These are phyloP conservation scores for Gracilaria domingensis DNA, from an alignment of 23 red algal species.

Conservation along the genomic window DNA sequence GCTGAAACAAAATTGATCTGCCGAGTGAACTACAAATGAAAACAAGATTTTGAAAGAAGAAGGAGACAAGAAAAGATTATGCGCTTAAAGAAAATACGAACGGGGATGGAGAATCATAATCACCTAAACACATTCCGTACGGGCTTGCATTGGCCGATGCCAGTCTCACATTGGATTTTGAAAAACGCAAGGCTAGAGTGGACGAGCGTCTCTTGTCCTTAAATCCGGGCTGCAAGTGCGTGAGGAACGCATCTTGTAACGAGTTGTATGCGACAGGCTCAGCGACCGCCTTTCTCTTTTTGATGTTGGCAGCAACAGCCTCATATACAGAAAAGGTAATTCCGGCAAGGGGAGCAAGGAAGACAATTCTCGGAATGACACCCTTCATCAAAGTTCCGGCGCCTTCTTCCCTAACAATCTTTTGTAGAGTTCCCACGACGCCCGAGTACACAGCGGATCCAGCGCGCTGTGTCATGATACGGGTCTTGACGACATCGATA, in stretches of 20 bases:
- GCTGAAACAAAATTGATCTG: conserved; percentile 17
- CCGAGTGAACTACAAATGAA: conserved; percentile 4
- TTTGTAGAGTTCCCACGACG: conserved; percentile 78
- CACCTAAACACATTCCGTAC: conserved; percentile 36
- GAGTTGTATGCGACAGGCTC: conserved; percentile 23
- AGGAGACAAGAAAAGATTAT: neutral
- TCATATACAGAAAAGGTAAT: conserved; percentile 99
- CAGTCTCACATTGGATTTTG: conserved; percentile 48
- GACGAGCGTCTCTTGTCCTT: neutral
- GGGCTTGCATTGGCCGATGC: conserved; percentile 22
- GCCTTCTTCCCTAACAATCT: conserved; percentile 92
- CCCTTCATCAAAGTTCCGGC: conserved; percentile 94
- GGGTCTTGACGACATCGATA: conserved; percentile 99
- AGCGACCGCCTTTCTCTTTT: conserved; percentile 50
- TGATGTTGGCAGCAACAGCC: conserved; percentile 77
- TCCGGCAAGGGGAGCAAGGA: conserved; percentile 95
- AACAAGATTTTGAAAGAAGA: neutral
- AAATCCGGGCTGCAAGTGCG: neutral
- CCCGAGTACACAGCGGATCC: conserved; percentile 81
- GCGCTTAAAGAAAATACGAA: conserved; percentile 45
- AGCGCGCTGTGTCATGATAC: conserved; percentile 93
- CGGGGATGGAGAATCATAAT: conserved; percentile 57
- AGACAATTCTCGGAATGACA: conserved; percentile 91
- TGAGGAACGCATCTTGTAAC: neutral
- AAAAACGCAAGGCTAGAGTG: conserved; percentile 47